Evolutionary conservation across 2,329 filamentous ascomycete species (phyloP), one percentile per base, ranked within the genome.

Genomic region (Byssoonygena ceratinophila): DNA sequence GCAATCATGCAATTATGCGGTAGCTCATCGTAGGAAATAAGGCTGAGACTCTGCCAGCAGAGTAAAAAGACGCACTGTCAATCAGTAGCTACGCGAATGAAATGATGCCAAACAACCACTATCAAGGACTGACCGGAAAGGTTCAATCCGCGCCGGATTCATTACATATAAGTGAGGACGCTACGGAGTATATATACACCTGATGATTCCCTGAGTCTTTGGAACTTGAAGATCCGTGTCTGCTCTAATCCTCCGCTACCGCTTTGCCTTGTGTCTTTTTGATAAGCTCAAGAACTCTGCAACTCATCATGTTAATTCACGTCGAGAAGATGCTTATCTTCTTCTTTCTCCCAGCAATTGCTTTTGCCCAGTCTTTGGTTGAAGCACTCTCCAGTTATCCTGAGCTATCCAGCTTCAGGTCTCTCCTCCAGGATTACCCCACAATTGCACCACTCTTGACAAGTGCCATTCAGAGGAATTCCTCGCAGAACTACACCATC

Each of bases 401-500:
- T 18, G 27, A 25, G 12, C 23, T 46, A 3, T 46, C 44, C 16
- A 34, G 20, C 20, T 46, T 46, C 25, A 46, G 9, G 27, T 31
- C 44, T 18, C 25, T 46, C 18, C 27, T 46, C n/a, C 44, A 29
- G 27, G 5, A 29, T 5, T 29, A 4, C 9, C 27, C 27, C 45
- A 41, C 14, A 9, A n/a, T 20, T n/a, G 32, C 18, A 9, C 41
- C 25, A 14, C 36, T 52, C 18, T 50, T 41, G 36, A 43, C 23
- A 16, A n/a, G 12, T 12, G 12, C 27, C 29, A 11, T 25, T 37
- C 45, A 22, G 18, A 18, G 45, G 3, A 46, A 32, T 14, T 22
- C 4, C 18, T 36, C 45, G 4, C 29, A 37, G 25, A 47, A 47
- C 18, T 47, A 47, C 18, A 54, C 52, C 9, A 29, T 54, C 25